A percentile compares a stretch with the other conserved stretches of the same genome.
Conservation (phyloP, 495 filamentous ascomycete genomes). For the Aspergillus bridgeri region DNA sequence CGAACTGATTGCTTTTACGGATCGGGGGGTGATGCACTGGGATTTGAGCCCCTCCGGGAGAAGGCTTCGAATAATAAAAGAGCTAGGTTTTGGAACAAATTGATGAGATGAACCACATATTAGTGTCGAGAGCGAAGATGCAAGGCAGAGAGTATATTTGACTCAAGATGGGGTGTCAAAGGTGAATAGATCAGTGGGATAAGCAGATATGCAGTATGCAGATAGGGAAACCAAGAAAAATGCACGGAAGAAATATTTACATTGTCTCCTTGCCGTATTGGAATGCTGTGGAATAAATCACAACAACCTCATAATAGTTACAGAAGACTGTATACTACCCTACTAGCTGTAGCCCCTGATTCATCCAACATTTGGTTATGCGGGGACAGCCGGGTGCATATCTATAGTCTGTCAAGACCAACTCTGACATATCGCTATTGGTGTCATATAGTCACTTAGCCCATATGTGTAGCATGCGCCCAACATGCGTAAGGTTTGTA, state of each 20-base stretch:
- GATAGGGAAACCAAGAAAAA: background rate
- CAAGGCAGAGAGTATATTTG: background rate
- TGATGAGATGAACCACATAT: background rate
- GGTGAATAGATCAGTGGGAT: background rate
- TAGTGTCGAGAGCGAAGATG: no score
- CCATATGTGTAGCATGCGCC: background rate
- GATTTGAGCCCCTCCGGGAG: constrained; percentile 25
- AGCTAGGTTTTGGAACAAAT: background rate
- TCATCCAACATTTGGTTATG: no score
- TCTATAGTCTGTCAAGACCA: background rate
- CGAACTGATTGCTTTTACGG: constrained; percentile 44
- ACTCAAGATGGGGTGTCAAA: background rate
- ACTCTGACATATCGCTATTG: background rate
- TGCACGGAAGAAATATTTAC: no score
- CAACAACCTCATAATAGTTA: no score
- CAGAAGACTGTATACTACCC: no score
- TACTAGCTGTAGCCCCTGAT: no score
- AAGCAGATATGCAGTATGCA: background rate
- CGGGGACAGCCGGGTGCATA: no score
- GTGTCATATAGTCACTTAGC: background rate
- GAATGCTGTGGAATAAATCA: no score
- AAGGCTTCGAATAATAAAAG: constrained; percentile 11
- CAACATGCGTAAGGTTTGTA: background rate
- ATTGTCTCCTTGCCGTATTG: no score
- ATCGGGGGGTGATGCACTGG: constrained; percentile 43